Evolutionary conservation across 106 monocot genomes (phyloP).

Genomic region (Dendrobium officinale): DNA sequence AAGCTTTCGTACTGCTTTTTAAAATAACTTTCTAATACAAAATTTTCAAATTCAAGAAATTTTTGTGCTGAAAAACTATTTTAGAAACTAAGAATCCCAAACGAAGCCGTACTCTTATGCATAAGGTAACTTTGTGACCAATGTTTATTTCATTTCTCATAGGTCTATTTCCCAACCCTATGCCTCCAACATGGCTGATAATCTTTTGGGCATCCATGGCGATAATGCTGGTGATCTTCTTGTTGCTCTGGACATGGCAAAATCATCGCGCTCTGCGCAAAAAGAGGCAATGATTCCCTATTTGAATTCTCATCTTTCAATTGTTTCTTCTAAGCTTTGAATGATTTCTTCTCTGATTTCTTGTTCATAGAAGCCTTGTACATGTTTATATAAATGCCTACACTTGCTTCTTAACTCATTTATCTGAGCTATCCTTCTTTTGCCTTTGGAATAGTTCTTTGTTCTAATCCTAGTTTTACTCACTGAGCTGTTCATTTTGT

Average conservation of each 20-base stretch:
- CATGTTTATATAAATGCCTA: background rate
- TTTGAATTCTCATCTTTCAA: background rate
- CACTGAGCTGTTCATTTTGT: too few relatives aligned
- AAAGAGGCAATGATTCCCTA: conserved; percentile 10
- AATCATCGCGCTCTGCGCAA: background rate
- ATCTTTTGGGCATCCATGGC: conserved; percentile 1
- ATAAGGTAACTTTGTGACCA: background rate
- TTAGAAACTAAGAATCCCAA: too few relatives aligned
- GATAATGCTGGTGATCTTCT: background rate
- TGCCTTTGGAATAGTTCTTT: too few relatives aligned
- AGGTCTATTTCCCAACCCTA: conserved; percentile 7
- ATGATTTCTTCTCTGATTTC: background rate
- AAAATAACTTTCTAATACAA: too few relatives aligned
- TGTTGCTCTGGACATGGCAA: conserved; percentile 6
- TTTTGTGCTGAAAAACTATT: too few relatives aligned
- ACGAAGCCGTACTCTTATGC: background rate
- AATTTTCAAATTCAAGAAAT: too few relatives aligned
- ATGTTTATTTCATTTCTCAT: background rate
- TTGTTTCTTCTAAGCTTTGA: background rate
- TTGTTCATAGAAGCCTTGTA: background rate
- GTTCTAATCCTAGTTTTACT: too few relatives aligned
- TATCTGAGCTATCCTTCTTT: too few relatives aligned
- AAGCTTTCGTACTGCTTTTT: too few relatives aligned
- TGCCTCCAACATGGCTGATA: conserved; percentile 8
- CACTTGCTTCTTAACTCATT: background rate